phyloP scores from a whole-genome alignment of 163 green algal species.

The Coccomyxa subellipsoidea region DNA sequence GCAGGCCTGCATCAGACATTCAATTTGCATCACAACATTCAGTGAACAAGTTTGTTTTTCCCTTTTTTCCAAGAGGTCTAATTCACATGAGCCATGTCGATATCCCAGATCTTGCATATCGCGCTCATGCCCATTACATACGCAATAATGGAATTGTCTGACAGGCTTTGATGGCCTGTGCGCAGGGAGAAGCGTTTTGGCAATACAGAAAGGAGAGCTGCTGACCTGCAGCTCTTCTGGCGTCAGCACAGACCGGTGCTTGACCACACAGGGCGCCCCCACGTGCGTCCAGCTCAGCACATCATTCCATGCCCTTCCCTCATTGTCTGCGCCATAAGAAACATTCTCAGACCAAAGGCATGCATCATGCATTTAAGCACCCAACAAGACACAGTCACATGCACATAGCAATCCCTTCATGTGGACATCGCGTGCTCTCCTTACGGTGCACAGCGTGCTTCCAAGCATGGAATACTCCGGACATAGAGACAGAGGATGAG shows the following conservation, averaged over 20 bases:
- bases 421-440: too few species aligned
- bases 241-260: neutral
- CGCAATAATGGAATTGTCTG: neutral
- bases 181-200: neutral
- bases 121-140: neutral
- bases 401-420: too few species aligned
- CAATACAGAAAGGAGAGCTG: too few species aligned
- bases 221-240: neutral
- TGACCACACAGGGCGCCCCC: neutral
- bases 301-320: neutral
- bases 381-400: too few species aligned
- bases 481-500: too few species aligned
- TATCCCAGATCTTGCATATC: too few species aligned
- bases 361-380: too few species aligned
- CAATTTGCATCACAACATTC: neutral
- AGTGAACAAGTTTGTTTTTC: neutral
- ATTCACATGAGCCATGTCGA: too few species aligned
- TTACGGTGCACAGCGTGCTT: too few species aligned
- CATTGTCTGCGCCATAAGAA: neutral
- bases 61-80: too few species aligned
- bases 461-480: too few species aligned
- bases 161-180: neutral
- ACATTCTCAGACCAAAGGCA: too few species aligned
- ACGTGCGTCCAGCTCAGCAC: neutral
- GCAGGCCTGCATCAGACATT: neutral